These are phyloP conservation scores for Delphinella strobiligena DNA, from an alignment of 2,329 filamentous ascomycete genomes.

Conservation along the genomic window DNA sequence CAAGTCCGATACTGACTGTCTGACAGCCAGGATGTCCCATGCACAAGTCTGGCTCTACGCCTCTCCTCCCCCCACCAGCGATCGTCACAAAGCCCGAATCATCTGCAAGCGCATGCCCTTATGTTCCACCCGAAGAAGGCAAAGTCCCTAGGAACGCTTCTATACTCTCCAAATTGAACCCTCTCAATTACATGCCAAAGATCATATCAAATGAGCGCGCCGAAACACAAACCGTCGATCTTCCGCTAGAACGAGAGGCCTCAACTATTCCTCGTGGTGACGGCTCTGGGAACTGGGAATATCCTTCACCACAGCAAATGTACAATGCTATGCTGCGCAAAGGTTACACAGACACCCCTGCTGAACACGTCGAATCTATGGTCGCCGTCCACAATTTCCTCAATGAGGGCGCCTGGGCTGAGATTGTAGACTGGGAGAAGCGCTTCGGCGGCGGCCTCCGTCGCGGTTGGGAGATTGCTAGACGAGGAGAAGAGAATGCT, in stretches of 20 bases:
- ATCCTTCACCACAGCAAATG: constrained; percentile 98
- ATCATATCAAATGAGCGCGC: constrained; percentile 69
- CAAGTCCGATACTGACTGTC: constrained; percentile 10
- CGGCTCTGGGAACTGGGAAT: constrained; percentile 76
- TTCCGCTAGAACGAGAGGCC: constrained; percentile 70
- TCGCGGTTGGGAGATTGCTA: constrained; percentile 21
- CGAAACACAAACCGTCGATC: constrained; percentile 55
- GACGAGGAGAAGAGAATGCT: constrained; percentile 22
- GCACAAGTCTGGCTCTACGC: constrained; percentile 39
- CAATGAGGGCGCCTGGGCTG: constrained; percentile 93
- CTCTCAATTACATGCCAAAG: constrained; percentile 92
- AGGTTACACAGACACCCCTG: constrained; percentile 86
- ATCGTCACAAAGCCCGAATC: constrained; percentile 14
- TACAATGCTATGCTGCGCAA: constrained; percentile 96
- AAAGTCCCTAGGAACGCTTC: constrained; percentile 27
- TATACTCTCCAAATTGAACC: constrained; percentile 55
- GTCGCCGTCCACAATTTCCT: constrained; percentile 96
- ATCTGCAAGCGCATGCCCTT: constrained; percentile 37
- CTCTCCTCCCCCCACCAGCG: constrained; percentile 21
- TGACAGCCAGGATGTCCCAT: constrained; percentile 56
- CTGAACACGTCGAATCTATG: constrained; percentile 91
- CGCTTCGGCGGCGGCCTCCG: constrained; percentile 68
- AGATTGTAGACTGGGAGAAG: constrained; percentile 89
- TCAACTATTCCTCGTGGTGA: constrained; percentile 87
- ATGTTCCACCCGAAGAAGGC: constrained; percentile 35